These are phyloP conservation scores for Shiraia sp. DNA, from an alignment of 2,329 filamentous ascomycete genomes.

Conservation along the genomic window DNA sequence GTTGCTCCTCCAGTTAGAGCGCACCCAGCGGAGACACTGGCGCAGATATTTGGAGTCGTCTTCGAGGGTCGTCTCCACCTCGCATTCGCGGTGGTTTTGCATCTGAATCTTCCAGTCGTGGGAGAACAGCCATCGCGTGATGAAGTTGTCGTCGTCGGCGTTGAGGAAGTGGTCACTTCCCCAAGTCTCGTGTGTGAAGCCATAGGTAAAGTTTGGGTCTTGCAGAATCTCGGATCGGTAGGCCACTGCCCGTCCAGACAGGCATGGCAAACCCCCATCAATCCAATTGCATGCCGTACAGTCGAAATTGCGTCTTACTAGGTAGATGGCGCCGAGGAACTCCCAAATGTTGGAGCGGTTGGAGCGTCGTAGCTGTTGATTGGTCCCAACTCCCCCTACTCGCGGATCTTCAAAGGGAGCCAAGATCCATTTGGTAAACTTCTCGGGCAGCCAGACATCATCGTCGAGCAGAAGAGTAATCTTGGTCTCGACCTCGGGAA, in stretches of 20 bases:
- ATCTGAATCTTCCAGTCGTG: slow-evolving; percentile 94
- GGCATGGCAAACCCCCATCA: slow-evolving; percentile 93
- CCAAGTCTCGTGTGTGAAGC: slow-evolving; percentile 85
- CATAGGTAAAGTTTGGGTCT: slow-evolving; percentile 81
- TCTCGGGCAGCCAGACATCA: slow-evolving; percentile 89
- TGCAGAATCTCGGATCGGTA: slow-evolving; percentile 88
- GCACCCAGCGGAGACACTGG: slow-evolving; percentile 92
- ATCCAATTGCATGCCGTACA: slow-evolving; percentile 94
- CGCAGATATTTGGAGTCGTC: slow-evolving; percentile 86
- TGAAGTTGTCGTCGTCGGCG: slow-evolving; percentile 97
- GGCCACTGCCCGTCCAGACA: slow-evolving; percentile 90
- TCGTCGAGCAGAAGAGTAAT: slow-evolving; percentile 95
- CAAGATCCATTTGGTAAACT: slow-evolving; percentile 86
- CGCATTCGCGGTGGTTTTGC: slow-evolving; percentile 86
- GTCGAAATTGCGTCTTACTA: slow-evolving; percentile 94
- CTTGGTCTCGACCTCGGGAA: slow-evolving; percentile 78
- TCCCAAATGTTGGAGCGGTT: slow-evolving; percentile 72
- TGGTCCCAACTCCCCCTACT: slow-evolving; percentile 90
- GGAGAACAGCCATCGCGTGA: slow-evolving; percentile 92
- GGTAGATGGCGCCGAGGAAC: slow-evolving; percentile 88
- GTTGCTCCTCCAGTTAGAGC: slow-evolving; percentile 98
- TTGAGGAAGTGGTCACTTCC: slow-evolving; percentile 78
- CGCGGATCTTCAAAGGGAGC: slow-evolving; percentile 84
- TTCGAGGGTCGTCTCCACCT: slow-evolving; percentile 87
- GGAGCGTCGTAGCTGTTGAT: slow-evolving; percentile 79